A percentile compares a stretch with the other conserved stretches of the same genome.
Conservation (phyloP, 1,284 basidiomycete genomes). For the Cutaneotrichosporon spelunceum region DNA sequence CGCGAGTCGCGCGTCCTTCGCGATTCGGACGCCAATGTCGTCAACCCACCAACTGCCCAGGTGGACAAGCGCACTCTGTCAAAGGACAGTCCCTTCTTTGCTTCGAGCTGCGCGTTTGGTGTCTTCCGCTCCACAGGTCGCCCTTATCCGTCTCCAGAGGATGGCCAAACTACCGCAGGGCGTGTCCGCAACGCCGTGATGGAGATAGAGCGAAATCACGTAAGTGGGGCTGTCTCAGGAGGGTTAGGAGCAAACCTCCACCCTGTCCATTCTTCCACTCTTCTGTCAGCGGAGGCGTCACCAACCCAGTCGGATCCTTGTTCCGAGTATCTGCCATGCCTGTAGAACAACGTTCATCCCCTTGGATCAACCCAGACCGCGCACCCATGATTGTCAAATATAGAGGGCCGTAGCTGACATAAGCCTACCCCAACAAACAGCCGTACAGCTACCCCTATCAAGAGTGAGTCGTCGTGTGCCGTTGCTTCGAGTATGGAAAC, state of each 20-base stretch:
- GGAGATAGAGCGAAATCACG: slow-evolving; percentile 15
- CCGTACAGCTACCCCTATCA: slow-evolving; percentile 6
- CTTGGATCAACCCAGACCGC: too few relatives aligned
- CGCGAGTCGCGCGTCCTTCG: background rate
- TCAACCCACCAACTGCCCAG: background rate
- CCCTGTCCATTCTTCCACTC: too few relatives aligned
- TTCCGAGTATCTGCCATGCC: too few relatives aligned
- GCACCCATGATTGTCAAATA: too few relatives aligned
- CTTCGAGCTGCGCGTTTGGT: slow-evolving; percentile 22
- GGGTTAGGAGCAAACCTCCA: too few relatives aligned
- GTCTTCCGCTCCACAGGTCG: slow-evolving; percentile 3
- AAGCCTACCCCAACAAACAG: slow-evolving; percentile 6
- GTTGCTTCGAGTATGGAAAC: background rate
- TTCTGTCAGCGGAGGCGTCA: too few relatives aligned
- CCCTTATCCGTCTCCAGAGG: background rate
- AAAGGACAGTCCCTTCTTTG: slow-evolving; percentile 20
- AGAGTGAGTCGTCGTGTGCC: background rate
- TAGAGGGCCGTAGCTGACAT: background rate
- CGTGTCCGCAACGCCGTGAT: slow-evolving; percentile 19
- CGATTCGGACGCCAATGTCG: background rate
- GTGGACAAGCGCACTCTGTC: background rate
- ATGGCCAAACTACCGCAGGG: slow-evolving; percentile 5
- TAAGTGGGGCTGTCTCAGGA: background rate
- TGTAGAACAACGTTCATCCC: too few relatives aligned
- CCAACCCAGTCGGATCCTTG: too few relatives aligned